Evolutionary conservation across 306 rosid genomes (phyloP).

Genomic region (Castanea mollissima): DNA sequence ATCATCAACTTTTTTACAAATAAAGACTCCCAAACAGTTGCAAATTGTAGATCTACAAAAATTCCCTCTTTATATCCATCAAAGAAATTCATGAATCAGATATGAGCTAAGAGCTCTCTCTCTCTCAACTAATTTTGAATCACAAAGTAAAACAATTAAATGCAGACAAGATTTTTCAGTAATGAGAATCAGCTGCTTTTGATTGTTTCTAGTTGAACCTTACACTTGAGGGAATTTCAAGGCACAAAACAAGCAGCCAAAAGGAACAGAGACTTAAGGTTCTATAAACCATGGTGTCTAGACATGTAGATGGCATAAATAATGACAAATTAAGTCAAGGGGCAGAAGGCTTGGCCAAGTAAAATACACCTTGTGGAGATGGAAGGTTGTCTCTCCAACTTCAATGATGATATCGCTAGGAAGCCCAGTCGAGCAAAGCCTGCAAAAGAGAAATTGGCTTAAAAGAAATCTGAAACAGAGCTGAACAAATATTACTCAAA

Average conservation of each 20-base stretch:
- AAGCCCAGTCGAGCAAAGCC: slow-evolving; percentile 89
- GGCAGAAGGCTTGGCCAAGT: slow-evolving; percentile 4
- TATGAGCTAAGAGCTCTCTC: not conserved
- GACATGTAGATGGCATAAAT: not conserved
- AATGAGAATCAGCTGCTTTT: not conserved
- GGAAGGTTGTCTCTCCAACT: slow-evolving; percentile 70
- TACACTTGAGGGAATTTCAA: not conserved
- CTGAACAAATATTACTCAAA: not conserved
- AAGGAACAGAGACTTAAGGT: not conserved
- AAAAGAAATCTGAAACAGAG: not conserved
- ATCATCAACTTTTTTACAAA: not conserved
- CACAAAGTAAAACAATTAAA: not conserved
- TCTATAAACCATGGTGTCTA: slow-evolving; percentile 8
- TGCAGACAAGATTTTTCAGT: not conserved
- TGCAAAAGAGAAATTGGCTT: slow-evolving; percentile 30
- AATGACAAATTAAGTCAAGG: not conserved
- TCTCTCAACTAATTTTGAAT: not conserved
- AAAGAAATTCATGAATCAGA: not conserved
- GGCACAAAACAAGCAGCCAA: not conserved
- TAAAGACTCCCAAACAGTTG: not conserved
- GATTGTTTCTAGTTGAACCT: not conserved
- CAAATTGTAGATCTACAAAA: not conserved
- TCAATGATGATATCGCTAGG: slow-evolving; percentile 75
- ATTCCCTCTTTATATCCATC: not conserved
- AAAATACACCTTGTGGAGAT: slow-evolving; percentile 80